These are phyloP conservation scores for Calophaca sinica DNA, from an alignment of 306 rosid species.

Conservation along the genomic window DNA sequence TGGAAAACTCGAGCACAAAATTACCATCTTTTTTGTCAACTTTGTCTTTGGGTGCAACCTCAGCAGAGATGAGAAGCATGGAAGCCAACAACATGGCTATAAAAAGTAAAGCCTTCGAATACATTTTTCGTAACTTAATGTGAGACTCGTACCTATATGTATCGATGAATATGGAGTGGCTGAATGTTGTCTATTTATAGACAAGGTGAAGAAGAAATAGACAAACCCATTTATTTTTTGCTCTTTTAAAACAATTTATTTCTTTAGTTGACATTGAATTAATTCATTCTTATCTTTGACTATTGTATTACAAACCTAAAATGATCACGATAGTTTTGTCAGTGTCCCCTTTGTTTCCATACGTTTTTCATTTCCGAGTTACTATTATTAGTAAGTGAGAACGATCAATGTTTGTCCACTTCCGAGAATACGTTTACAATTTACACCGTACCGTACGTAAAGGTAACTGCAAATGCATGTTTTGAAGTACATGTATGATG, in stretches of 20 bases:
- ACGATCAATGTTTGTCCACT: too few species aligned
- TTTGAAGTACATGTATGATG: too few species aligned
- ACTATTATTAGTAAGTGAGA: too few species aligned
- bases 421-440: too few species aligned
- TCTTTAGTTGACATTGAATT: too few species aligned
- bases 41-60: slow-evolving; percentile 6
- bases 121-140: neutral
- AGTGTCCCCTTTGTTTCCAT: too few species aligned
- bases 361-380: too few species aligned
- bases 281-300: neutral
- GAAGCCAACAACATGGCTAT: neutral
- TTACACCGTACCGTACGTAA: too few species aligned
- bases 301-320: neutral
- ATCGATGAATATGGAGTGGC: neutral
- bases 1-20: too few species aligned
- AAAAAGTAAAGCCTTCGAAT: neutral
- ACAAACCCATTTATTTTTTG: neutral
- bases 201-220: neutral
- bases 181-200: slow-evolving; percentile 17
- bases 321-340: too few species aligned
- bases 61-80: neutral
- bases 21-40: neutral
- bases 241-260: neutral
- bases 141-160: neutral
- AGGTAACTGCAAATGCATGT: too few species aligned